Percentiles rank a stretch among this genome's conserved stretches.
Conservation (phyloP, 1,139 yeast species). For the Komagataea norvegica region DNA sequence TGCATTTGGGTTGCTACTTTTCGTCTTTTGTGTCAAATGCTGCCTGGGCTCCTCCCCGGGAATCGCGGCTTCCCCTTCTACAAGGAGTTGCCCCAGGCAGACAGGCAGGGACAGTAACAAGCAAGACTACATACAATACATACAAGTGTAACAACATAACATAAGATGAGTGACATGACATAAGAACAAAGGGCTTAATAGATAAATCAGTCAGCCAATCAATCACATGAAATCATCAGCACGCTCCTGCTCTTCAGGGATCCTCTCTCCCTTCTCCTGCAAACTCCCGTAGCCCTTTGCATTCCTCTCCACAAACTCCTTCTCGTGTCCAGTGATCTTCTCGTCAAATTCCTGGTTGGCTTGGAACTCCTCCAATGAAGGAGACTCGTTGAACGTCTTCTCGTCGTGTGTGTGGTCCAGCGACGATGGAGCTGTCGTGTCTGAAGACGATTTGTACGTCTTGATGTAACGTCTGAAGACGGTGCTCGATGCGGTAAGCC, state of each 20-base stretch:
- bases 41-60: too few species aligned
- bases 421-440: slow-evolving; percentile 3
- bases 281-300: slow-evolving; percentile 14
- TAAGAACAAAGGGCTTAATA: neutral
- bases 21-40: too few species aligned
- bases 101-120: too few species aligned
- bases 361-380: slow-evolving; percentile 3
- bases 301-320: slow-evolving; percentile 9
- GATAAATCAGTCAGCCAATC: neutral
- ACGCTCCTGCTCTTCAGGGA: slow-evolving; percentile 22
- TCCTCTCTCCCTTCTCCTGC: slow-evolving; percentile 20
- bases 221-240: slow-evolving; percentile 23
- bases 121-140: too few species aligned
- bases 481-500: too few species aligned
- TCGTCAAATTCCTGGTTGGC: slow-evolving; percentile 2
- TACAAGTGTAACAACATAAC: too few species aligned
- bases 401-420: slow-evolving; percentile 1
- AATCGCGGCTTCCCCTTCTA: too few species aligned
- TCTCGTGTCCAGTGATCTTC: neutral
- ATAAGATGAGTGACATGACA: too few species aligned
- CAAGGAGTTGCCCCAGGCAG: too few species aligned
- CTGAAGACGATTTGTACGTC: slow-evolving; percentile 4
- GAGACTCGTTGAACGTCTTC: slow-evolving; percentile 4
- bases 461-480: neutral
- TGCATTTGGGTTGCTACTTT: too few species aligned